These are phyloP conservation scores for Miamiensis avidus DNA, from an alignment of 169 alveolate species.

Conservation along the genomic window DNA sequence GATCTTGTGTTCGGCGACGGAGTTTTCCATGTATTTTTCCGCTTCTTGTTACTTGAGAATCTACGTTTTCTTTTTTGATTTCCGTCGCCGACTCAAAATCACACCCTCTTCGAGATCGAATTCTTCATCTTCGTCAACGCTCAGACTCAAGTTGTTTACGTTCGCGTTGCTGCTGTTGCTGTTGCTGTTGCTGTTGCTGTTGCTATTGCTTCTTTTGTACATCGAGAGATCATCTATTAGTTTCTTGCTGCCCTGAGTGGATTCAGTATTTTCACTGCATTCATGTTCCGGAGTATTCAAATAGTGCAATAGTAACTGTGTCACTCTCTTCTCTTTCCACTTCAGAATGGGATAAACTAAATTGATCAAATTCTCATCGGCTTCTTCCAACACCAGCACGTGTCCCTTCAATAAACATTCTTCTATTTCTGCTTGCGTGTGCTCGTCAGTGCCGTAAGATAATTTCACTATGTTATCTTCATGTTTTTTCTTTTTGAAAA, in stretches of 20 bases:
- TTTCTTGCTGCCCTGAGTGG: not conserved
- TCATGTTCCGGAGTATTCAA: constrained; percentile 4
- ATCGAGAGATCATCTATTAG: too few species aligned
- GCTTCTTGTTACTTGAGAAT: too few species aligned
- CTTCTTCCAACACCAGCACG: not conserved
- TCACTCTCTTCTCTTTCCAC: constrained; percentile 13
- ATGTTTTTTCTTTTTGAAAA: not conserved
- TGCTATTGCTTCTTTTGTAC: too few species aligned
- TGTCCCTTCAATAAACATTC: not conserved
- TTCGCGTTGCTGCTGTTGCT: too few species aligned
- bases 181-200: too few species aligned
- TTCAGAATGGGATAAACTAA: constrained; percentile 1
- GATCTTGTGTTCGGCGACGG: too few species aligned
- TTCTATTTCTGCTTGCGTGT: not conserved
- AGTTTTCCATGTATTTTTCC: too few species aligned
- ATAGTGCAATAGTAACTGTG: not conserved
- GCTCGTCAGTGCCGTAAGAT: not conserved
- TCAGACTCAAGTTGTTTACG: too few species aligned
- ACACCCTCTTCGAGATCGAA: too few species aligned
- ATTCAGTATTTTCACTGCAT: not conserved
- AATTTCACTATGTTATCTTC: not conserved
- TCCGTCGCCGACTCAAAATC: too few species aligned
- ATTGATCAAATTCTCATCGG: not conserved
- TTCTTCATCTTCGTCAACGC: too few species aligned
- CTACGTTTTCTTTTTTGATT: too few species aligned